phyloP scores from a whole-genome alignment of 2,329 filamentous ascomycete genomes.

The Colletotrichum somersetense region DNA sequence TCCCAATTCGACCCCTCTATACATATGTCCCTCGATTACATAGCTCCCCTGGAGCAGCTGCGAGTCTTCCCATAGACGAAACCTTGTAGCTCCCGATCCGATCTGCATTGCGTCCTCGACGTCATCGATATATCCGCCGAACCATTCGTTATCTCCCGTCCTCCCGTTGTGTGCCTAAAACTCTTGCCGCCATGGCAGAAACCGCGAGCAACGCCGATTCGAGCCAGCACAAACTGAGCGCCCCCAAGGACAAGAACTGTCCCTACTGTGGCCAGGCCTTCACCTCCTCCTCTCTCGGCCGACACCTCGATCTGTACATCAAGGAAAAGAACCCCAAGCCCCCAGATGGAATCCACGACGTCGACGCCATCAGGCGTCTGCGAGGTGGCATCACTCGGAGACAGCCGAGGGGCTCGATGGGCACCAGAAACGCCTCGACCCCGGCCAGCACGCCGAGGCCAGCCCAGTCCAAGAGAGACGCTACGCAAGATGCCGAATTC shows the following conservation, averaged over 20 bases:
- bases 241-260: slow-evolving; percentile 87
- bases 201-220: slow-evolving; percentile 51
- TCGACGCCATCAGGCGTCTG: slow-evolving; percentile 87
- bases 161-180: background rate
- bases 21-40: slow-evolving; percentile 37
- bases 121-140: slow-evolving; percentile 17
- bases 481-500: slow-evolving; percentile 49
- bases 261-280: slow-evolving; percentile 91
- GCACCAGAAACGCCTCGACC: slow-evolving; percentile 72
- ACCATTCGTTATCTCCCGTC: slow-evolving; percentile 9
- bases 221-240: slow-evolving; percentile 54
- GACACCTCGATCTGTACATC: slow-evolving; percentile 94
- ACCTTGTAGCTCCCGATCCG: slow-evolving; percentile 12
- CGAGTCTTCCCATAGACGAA: slow-evolving; percentile 21
- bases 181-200: slow-evolving; percentile 47
- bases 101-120: too few relatives aligned
- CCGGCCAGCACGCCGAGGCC: slow-evolving; percentile 64
- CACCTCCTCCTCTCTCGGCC: slow-evolving; percentile 92
- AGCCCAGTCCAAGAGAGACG: slow-evolving; percentile 49
- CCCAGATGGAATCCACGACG: slow-evolving; percentile 88
- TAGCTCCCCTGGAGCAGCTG: slow-evolving; percentile 42
- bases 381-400: slow-evolving; percentile 88
- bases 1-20: slow-evolving; percentile 7
- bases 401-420: slow-evolving; percentile 77
- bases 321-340: slow-evolving; percentile 92